These are phyloP conservation scores for Syncephalis fuscata DNA, from an alignment of 371 early-diverging fungal genomes.

Conservation along the genomic window DNA sequence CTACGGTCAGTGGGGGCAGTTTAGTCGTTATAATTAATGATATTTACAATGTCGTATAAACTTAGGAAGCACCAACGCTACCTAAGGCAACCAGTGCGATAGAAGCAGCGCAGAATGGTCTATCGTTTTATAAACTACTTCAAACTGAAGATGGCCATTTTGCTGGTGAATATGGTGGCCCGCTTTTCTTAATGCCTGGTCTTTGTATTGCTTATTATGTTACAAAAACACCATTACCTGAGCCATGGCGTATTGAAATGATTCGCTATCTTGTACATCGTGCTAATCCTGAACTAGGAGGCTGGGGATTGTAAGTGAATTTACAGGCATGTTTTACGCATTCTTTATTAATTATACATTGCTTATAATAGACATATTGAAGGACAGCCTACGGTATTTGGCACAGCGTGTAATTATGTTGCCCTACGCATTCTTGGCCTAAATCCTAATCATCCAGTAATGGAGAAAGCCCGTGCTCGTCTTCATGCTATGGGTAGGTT, in stretches of 20 bases:
- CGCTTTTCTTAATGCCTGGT: conserved; percentile 90
- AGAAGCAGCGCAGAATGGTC: conserved; percentile 75
- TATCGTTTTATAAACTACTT: conserved; percentile 64
- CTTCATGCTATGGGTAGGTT: conserved; percentile 60
- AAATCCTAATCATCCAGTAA: conserved; percentile 70
- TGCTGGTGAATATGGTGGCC: conserved; percentile 95
- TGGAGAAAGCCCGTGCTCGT: conserved; percentile 64
- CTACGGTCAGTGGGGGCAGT: conserved; percentile 25
- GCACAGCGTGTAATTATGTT: conserved; percentile 88
- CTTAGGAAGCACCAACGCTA: conserved; percentile 29
- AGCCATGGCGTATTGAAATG: conserved; percentile 51
- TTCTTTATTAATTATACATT: neutral
- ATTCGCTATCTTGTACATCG: conserved; percentile 74
- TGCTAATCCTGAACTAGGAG: conserved; percentile 74
- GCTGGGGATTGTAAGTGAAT: conserved; percentile 73
- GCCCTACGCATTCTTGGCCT: conserved; percentile 79
- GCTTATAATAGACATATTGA: conserved; percentile 61
- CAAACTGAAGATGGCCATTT: conserved; percentile 96
- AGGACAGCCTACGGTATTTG: conserved; percentile 83
- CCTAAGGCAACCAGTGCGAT: conserved; percentile 40
- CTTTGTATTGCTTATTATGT: conserved; percentile 72
- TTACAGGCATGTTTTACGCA: neutral
- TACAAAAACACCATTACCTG: conserved; percentile 43
- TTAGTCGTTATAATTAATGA: neutral
- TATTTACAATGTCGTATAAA: too few species aligned